Evolutionary conservation across 805 yeast species (phyloP), one percentile per base, ranked within the genome.

Genomic region (Metschnikowia koreensis): DNA sequence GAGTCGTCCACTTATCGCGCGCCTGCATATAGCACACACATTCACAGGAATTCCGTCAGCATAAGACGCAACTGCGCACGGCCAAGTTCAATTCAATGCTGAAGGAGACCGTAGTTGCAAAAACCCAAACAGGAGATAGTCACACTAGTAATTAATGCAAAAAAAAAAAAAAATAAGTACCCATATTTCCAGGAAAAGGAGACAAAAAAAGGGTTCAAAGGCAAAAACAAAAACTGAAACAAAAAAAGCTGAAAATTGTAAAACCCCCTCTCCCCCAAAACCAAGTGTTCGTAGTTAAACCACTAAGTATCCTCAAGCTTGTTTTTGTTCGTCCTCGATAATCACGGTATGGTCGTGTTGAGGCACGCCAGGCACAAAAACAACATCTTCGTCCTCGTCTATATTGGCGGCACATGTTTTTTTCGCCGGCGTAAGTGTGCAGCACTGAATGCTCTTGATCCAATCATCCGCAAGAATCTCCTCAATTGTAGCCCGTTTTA

Each of bases 391-490:
- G 29, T 73, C 77, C 40, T 69, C 75, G 37, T 71, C 75, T 38
- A 63, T 59, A 36, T 58, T 60, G 28, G 52, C 61, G 9, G 63
- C 69, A 59, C 41, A 57, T 37, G 47, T 58, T 39, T 56, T 59
- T 7, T 61, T 55, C 2, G 62, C 55, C 41, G 58, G 63, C 51
- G 60, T 66, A 50, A 73, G 58, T 16, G 92, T 84, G 67, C 94
- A 87, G 59, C 79, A 76, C 45, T 75, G 70, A 53, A 88, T 86
- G 31, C 78, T 80, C 31, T 66, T 62, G 50, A 87, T 84, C 94
- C 94, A 88, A 44, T 80, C 86, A 66, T 88, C 94, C 26, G 71
- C 68, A 53, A 83, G 71, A 9, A 88, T 79, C 33, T 86, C 91
- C 31, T 79, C 79, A 63, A 88, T 69, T 1, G 87, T 79, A 1